Percentiles rank a stretch among this genome's conserved stretches.
Conservation (phyloP, 2,329 filamentous ascomycete genomes). For the Apiospora rasikravindrae region DNA sequence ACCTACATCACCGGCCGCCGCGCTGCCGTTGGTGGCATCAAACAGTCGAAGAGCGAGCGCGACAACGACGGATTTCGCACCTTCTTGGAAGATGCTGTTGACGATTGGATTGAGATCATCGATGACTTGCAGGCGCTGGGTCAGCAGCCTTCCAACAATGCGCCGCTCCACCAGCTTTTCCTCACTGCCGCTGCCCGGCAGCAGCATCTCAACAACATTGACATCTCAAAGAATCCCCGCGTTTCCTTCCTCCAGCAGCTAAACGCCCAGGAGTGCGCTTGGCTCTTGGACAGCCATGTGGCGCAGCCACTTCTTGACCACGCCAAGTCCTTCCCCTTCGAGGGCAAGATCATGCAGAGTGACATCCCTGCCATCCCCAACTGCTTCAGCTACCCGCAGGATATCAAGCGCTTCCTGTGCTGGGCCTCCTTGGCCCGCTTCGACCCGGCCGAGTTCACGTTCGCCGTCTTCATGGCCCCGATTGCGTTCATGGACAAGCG, state of each 20-base stretch:
- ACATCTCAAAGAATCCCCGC: too few species aligned
- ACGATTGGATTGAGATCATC: not conserved
- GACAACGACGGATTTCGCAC: not conserved
- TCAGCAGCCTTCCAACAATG: not conserved
- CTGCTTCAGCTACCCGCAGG: not conserved
- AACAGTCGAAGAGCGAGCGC: not conserved
- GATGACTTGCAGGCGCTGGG: not conserved
- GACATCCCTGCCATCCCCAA: not conserved
- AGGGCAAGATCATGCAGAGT: not conserved
- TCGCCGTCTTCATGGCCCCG: not conserved
- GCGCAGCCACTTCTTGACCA: not conserved
- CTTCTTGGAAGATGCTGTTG: not conserved
- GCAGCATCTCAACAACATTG: too few species aligned
- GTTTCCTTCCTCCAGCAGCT: not conserved
- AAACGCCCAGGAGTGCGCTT: not conserved
- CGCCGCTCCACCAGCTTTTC: not conserved
- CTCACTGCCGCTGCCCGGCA: not conserved
- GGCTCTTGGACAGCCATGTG: not conserved
- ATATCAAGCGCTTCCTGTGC: not conserved
- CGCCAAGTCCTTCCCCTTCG: not conserved
- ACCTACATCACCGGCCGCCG: not conserved
- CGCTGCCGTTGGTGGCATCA: not conserved
- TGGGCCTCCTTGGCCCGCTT: not conserved
- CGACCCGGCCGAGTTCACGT: not conserved
- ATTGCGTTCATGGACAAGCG: not conserved